Evolutionary conservation across 768 basidiomycete genomes (phyloP).

Genomic region (Podaxis rugospora): DNA sequence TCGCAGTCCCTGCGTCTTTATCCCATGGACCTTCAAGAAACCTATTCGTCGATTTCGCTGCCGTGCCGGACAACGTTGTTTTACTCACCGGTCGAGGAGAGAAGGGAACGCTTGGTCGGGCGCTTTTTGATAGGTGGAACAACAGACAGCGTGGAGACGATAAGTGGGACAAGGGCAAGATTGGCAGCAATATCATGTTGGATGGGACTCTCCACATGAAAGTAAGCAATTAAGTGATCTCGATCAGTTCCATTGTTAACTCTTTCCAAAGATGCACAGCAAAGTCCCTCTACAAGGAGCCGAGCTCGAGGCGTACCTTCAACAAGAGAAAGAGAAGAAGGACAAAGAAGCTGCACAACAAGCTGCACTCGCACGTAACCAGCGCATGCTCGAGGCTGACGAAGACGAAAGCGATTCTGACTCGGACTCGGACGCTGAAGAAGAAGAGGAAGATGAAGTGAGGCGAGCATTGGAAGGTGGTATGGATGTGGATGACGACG

Average conservation of each 20-base stretch:
- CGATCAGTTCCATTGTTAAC: neutral
- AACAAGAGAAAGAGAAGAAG: constrained; percentile 68
- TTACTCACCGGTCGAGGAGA: constrained; percentile 79
- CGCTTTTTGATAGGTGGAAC: constrained; percentile 87
- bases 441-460: constrained; percentile 66
- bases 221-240: constrained; percentile 34
- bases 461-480: constrained; percentile 50
- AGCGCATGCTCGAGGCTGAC: constrained; percentile 91
- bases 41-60: constrained; percentile 83
- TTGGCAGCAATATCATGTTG: constrained; percentile 84
- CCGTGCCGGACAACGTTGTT: constrained; percentile 79
- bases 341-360: constrained; percentile 87
- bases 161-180: constrained; percentile 86
- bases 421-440: constrained; percentile 62
- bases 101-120: constrained; percentile 72
- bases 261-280: constrained; percentile 60
- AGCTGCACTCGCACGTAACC: constrained; percentile 76
- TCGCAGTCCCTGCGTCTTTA: constrained; percentile 89
- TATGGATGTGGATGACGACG: constrained; percentile 39
- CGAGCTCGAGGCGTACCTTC: constrained; percentile 79
- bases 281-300: constrained; percentile 88
- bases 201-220: constrained; percentile 63
- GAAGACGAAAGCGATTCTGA: constrained; percentile 83
- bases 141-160: constrained; percentile 70
- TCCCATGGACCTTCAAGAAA: constrained; percentile 89